A percentile compares a stretch with the other conserved stretches of the same genome.
phyloP scores from a whole-genome alignment of 108 stramenopile species.

The Fragilaria radians region DNA sequence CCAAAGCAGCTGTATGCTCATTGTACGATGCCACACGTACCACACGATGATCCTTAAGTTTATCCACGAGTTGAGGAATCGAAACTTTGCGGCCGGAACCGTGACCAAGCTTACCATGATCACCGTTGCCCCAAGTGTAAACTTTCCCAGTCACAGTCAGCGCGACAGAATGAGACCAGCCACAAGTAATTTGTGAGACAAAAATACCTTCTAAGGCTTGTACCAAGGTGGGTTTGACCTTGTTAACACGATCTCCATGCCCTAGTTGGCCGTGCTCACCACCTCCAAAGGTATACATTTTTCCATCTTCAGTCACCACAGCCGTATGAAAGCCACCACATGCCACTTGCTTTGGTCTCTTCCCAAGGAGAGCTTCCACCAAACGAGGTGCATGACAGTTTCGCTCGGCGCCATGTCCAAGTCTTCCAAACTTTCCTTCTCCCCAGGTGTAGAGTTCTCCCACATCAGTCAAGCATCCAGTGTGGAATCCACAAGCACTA shows the following conservation, averaged over 20 bases:
- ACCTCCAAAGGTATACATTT: conserved; percentile 88
- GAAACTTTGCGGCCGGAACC: conserved; percentile 83
- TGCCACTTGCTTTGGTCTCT: conserved; percentile 66
- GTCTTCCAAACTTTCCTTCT: conserved; percentile 91
- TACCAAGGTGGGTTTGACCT: conserved; percentile 76
- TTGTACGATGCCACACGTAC: conserved; percentile 95
- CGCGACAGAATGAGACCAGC: conserved; percentile 93
- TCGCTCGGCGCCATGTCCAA: conserved; percentile 85
- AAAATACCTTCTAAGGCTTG: conserved; percentile 63
- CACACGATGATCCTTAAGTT: conserved; percentile 80
- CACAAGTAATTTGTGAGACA: conserved; percentile 89
- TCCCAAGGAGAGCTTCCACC: conserved; percentile 76
- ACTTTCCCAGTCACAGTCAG: conserved; percentile 68
- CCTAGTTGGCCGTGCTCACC: conserved; percentile 88
- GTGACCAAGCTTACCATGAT: conserved; percentile 88
- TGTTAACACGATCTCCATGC: conserved; percentile 90
- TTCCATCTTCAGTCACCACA: conserved; percentile 82
- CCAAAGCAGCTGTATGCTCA: conserved; percentile 93
- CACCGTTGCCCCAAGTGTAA: conserved; percentile 80
- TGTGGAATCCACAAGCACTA: conserved; percentile 94
- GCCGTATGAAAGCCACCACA: conserved; percentile 92
- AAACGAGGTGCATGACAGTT: conserved; percentile 83
- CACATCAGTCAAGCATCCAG: conserved; percentile 81
- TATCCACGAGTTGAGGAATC: conserved; percentile 81
- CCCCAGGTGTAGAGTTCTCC: conserved; percentile 87